Conservation (phyloP, 2,329 filamentous ascomycete genomes). For the Colletotrichum sp. region DNA sequence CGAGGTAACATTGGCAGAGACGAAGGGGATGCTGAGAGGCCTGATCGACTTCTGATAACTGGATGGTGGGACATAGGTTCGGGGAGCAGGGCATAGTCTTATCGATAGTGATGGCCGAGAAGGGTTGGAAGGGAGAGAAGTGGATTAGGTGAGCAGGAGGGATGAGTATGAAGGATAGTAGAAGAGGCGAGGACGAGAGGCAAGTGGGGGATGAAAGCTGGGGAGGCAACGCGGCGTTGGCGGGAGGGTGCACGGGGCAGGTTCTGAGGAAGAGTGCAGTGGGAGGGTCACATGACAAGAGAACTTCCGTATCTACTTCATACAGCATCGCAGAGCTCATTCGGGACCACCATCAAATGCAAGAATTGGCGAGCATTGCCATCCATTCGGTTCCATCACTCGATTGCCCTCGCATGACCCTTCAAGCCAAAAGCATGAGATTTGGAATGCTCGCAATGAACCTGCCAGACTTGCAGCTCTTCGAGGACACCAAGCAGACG, state of each 20-base stretch:
- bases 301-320: neutral
- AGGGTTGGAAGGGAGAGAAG: neutral
- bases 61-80: neutral
- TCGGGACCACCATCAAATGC: neutral
- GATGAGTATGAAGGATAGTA: neutral
- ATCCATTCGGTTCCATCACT: neutral
- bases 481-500: neutral
- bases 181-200: neutral
- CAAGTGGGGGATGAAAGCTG: neutral
- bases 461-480: neutral
- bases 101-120: neutral
- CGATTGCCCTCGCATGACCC: neutral
- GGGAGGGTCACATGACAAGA: neutral
- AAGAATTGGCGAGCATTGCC: neutral
- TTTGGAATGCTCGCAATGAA: neutral
- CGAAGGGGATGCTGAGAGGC: neutral
- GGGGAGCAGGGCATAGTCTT: neutral
- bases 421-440: neutral
- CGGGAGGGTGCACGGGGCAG: neutral
- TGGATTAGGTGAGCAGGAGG: neutral
- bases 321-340: neutral
- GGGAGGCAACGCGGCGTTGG: neutral
- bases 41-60: neutral
- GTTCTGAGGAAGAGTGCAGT: neutral
- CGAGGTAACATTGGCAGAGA: neutral